A percentile compares a stretch with the other conserved stretches of the same genome.
Evolutionary conservation across 1,139 yeast genomes (phyloP).

Genomic region (Pichia sp.): DNA sequence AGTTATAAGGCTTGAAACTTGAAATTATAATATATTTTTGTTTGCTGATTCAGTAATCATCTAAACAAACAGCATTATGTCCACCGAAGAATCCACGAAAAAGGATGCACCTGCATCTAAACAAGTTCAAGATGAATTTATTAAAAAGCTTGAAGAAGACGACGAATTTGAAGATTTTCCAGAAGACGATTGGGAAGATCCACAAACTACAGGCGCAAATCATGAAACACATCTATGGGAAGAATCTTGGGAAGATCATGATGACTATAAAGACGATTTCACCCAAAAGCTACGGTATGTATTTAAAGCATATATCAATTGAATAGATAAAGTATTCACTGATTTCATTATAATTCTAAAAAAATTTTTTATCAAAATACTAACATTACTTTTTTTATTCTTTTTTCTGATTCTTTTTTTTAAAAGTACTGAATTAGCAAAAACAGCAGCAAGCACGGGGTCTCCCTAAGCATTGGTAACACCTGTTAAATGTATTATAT

Average conservation of each 20-base stretch:
- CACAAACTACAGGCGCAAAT: conserved; percentile 38
- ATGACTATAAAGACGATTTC: conserved; percentile 72
- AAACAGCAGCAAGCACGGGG: not conserved
- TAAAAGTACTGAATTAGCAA: conserved; percentile 5
- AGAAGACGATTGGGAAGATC: conserved; percentile 61
- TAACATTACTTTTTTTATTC: conserved; percentile 4
- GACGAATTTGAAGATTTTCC: conserved; percentile 96
- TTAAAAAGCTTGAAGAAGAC: conserved; percentile 76
- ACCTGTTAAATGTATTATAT: no score
- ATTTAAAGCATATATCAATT: no score
- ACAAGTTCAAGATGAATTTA: conserved; percentile 29
- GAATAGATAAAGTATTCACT: no score
- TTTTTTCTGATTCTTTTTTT: not conserved
- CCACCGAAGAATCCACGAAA: conserved; percentile 1
- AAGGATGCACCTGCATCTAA: conserved; percentile 5
- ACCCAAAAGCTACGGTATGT: conserved; percentile 57
- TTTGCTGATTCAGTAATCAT: no score
- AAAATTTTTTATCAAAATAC: conserved; percentile 8
- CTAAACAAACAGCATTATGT: not conserved
- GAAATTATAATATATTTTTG: no score
- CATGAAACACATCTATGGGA: conserved; percentile 69
- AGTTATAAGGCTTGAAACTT: no score
- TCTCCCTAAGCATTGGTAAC: not conserved
- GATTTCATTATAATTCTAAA: no score
- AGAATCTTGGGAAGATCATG: conserved; percentile 95